Evolutionary conservation across 305 asterid species (phyloP).

Genomic region (Fraxinus sp.): DNA sequence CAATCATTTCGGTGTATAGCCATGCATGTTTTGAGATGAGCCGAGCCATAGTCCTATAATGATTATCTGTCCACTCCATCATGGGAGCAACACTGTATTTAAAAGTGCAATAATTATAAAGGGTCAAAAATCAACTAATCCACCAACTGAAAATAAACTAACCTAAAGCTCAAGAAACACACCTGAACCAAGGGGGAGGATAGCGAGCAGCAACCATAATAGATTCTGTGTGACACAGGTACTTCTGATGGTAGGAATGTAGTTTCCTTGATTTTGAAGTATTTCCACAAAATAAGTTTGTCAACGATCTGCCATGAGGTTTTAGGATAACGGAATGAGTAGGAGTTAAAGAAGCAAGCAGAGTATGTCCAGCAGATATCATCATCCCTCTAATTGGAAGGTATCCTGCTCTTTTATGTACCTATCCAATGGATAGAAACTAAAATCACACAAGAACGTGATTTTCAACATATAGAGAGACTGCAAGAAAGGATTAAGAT

Average conservation of each 20-base stretch:
- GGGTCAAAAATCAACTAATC: constrained; percentile 6
- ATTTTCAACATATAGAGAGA: constrained; percentile 19
- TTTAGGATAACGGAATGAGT: constrained; percentile 60
- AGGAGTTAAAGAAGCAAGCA: constrained; percentile 73
- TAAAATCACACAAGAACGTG: constrained; percentile 49
- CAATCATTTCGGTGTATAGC: constrained; percentile 94
- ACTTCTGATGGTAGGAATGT: constrained; percentile 38
- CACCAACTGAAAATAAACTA: background rate
- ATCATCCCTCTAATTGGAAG: constrained; percentile 54
- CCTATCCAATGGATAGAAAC: constrained; percentile 62
- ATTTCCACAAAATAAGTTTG: constrained; percentile 38
- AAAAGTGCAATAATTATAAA: constrained; percentile 12
- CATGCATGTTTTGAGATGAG: constrained; percentile 77
- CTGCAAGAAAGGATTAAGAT: background rate
- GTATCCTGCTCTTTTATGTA: constrained; percentile 52
- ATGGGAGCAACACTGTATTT: constrained; percentile 83
- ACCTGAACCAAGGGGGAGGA: constrained; percentile 94
- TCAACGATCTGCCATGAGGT: constrained; percentile 60
- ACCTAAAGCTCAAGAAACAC: constrained; percentile 20
- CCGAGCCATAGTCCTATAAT: constrained; percentile 87
- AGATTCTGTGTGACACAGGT: constrained; percentile 41
- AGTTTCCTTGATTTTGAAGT: constrained; percentile 43
- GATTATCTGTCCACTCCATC: constrained; percentile 93
- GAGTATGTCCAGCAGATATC: constrained; percentile 65
- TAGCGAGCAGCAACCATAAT: constrained; percentile 63